phyloP scores from a whole-genome alignment of 208 protist genomes.

The Endotrypanum monterogeii region DNA sequence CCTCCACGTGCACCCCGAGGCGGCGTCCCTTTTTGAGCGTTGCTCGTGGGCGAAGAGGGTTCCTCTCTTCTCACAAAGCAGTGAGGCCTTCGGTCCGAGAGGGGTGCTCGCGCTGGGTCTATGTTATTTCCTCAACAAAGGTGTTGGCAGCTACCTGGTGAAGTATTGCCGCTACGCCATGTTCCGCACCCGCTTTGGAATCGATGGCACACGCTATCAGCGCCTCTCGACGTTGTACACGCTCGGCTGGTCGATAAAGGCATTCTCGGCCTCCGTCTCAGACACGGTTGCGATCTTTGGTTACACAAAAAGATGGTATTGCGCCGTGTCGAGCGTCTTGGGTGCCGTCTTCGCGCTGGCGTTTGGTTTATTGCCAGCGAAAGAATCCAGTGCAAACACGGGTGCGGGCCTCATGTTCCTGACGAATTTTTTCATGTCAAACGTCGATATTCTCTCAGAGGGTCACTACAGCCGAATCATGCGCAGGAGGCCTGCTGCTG shows the following conservation, averaged over 20 bases:
- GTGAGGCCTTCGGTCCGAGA: conserved; percentile 42
- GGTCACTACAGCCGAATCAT: conserved; percentile 74
- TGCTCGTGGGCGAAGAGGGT: conserved; percentile 30
- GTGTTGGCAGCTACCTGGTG: conserved; percentile 51
- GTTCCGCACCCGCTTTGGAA: conserved; percentile 47
- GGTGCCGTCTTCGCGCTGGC: conserved; percentile 40
- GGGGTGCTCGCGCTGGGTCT: conserved; percentile 38
- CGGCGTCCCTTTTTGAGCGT: conserved; percentile 30
- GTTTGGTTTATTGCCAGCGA: conserved; percentile 46
- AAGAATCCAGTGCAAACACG: conserved; percentile 29
- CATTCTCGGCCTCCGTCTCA: conserved; percentile 59
- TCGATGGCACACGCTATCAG: conserved; percentile 47
- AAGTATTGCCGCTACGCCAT: conserved; percentile 41
- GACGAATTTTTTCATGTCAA: conserved; percentile 51
- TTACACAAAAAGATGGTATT: conserved; percentile 84
- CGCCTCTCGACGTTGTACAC: conserved; percentile 42
- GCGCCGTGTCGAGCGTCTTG: conserved; percentile 43
- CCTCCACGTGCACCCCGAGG: conserved; percentile 38
- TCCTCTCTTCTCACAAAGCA: conserved; percentile 44
- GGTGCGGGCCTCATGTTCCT: conserved; percentile 61
- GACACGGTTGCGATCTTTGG: conserved; percentile 60
- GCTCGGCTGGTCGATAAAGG: conserved; percentile 72
- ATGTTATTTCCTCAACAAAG: conserved; percentile 58
- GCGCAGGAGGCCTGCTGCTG: conserved; percentile 35
- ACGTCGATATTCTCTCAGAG: conserved; percentile 74